Evolutionary conservation across 2,329 filamentous ascomycete genomes (phyloP), one percentile per base, ranked within the genome.

Genomic region (Grosmannia clavigera): DNA sequence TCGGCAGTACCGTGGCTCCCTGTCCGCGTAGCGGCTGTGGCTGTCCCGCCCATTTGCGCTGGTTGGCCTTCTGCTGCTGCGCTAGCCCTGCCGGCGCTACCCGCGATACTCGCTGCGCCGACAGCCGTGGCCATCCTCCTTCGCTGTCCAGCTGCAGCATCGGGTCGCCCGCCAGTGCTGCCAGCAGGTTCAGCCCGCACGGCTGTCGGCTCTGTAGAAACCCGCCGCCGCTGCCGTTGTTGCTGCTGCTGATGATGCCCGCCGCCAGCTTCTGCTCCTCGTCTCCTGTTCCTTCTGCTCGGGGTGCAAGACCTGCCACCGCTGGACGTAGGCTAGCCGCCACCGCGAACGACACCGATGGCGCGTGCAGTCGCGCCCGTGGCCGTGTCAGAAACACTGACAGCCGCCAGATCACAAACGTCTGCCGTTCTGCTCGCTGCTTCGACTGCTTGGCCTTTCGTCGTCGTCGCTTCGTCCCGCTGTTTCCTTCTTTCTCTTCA

Each of bases 101-200:
- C 63, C 86, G 82, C 51, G 86, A 90, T 40, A 92, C 87, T 55
- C 88, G 79, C 62, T 87, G 76, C 5, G 88, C 87, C 11, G 88
- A 90, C 2, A 94, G 76, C 35, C 82, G 81, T 55, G 88, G 86
- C 55, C 55, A 57, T 12, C 25, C 11, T 4, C 22, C 22, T 5
- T 75, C 19, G 12, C 31, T 31, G 25, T 22, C 57, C n/a, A n/a
- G n/a, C 31, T 7, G 48, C 22, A 90, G 75, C 31, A 78, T 79
- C 27, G 84, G 81, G 67, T 91, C 88, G 63, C 76, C 77, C 58
- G 80, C 78, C 62, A 92, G 88, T 3, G 88, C 81, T 68, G 88
- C 85, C 16, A 94, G 80, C n/a, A 92, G 76, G 69, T 92, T 94
- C 63, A 89, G 76, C 1, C 87, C 85, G 7, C 85, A 80, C 0